phyloP scores from a whole-genome alignment of 345 rosid genomes.

The Linum usitatissimum region DNA sequence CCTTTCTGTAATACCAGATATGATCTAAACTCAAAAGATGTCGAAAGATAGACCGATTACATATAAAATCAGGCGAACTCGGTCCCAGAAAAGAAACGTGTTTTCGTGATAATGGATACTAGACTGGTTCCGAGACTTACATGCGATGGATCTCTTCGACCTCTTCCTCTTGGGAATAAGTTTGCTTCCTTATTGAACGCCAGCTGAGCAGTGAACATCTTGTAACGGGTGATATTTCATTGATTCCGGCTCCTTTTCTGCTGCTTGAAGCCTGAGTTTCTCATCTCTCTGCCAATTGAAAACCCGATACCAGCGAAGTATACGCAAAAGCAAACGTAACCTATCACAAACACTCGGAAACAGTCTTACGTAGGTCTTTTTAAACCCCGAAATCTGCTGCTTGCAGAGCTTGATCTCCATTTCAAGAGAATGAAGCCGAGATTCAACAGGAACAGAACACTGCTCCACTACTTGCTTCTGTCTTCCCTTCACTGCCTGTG shows the following conservation, averaged over 20 bases:
- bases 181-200: not conserved
- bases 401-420: constrained; percentile 84
- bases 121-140: not conserved
- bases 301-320: not conserved
- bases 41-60: too few species aligned
- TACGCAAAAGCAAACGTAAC: not conserved
- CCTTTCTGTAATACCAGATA: too few species aligned
- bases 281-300: not conserved
- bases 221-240: not conserved
- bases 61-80: too few species aligned
- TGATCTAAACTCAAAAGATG: too few species aligned
- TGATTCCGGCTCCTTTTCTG: not conserved
- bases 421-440: constrained; percentile 43
- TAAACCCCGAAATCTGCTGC: constrained; percentile 45
- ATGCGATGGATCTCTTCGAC: not conserved
- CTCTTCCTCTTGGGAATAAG: not conserved
- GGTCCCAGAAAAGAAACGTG: too few species aligned
- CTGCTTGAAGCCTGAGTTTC: not conserved
- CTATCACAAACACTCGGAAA: constrained; percentile 5
- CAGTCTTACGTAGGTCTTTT: constrained; percentile 56
- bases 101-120: too few species aligned
- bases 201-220: not conserved
- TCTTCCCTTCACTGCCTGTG: constrained; percentile 49
- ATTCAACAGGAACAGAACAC: constrained; percentile 53
- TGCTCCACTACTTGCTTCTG: constrained; percentile 78